Base-by-base conservation (phyloP, 2,329 filamentous ascomycete genomes). In the Diaporthe citri region DNA sequence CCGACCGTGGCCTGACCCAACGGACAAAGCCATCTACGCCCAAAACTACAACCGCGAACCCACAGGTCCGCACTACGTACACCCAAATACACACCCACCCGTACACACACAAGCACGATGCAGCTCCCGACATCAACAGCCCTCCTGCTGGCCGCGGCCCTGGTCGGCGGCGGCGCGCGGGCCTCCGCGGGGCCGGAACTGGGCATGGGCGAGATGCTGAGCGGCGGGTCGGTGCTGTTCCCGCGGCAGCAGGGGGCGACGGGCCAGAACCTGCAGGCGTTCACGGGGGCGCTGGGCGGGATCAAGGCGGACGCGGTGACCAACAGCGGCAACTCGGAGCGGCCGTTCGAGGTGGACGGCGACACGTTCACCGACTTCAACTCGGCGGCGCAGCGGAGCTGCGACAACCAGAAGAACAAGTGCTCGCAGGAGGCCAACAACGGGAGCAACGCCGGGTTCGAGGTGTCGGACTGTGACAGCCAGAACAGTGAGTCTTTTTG, bases 341-440 rank as follows among this genome's bases (percentile, higher is more conserved):
- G 85, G 55, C 86, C 85, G 2, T 88, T 86, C 75, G 81, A 82
- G 69, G 85, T 88, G 4, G 80, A 83, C 52, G 86, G 84, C 22
- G 82, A 86, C 74, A 87, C 85, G 1, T 88, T 88, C 86, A 78
- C 81, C 73, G 84, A 87, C 79, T 89, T 85, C 78, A 43, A 78
- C 34, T 81, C 82, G 13, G 87, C 87, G 0, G 82, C 84, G 8
- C 82, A 83, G 72, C 82, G 86, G 31, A 83, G 86, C 1, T 89
- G 88, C 80, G 86, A 87, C 77, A 85, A 86, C 77, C 87, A 89
- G 79, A 85, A 87, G 79, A 88, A 89, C 77, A 80, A 79, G 25
- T 89, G 88, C 75, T 83, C 85, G n/a, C 76, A 85, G 34, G 69
- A 80, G 28, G 86, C 86, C 46, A 88, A 88, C 77, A 81, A 79